These are phyloP conservation scores for Cunninghamia lanceolata DNA, from an alignment of 75 land plant genomes.

Conservation along the genomic window DNA sequence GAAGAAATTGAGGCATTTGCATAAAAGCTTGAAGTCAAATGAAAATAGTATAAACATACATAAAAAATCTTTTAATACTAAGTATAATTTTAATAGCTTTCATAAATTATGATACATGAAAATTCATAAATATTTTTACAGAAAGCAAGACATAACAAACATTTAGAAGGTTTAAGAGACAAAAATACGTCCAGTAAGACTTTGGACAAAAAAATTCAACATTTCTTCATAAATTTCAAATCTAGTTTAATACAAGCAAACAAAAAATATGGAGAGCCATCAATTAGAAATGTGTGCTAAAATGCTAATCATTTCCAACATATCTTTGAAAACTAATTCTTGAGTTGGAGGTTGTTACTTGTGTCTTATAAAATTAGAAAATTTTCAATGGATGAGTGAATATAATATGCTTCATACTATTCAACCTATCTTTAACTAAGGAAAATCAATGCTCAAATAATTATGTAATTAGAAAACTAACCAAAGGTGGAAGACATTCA, in stretches of 20 bases:
- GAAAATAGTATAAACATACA: too few relatives aligned
- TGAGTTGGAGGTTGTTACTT: conserved; percentile 68
- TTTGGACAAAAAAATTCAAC: not conserved
- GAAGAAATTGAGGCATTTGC: too few relatives aligned
- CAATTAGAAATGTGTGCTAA: conserved; percentile 80
- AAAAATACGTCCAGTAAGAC: too few relatives aligned
- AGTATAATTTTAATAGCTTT: too few relatives aligned
- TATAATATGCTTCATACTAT: not conserved
- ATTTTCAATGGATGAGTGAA: not conserved
- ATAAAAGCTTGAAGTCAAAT: too few relatives aligned
- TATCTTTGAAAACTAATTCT: conserved; percentile 75
- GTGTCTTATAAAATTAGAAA: conserved; percentile 48
- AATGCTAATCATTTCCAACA: conserved; percentile 79
- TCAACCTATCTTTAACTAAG: not conserved
- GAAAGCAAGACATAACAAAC: too few relatives aligned
- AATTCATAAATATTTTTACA: too few relatives aligned
- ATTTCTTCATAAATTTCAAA: not conserved
- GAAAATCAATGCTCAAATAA: not conserved
- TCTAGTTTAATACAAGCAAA: not conserved
- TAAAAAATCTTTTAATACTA: too few relatives aligned
- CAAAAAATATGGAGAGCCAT: not conserved
- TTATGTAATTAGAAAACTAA: conserved; percentile 8
- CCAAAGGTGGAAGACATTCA: conserved; percentile 86
- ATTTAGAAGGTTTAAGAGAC: too few relatives aligned
- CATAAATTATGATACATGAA: too few relatives aligned